Conservation (phyloP, 2,329 filamentous ascomycete genomes). For the Pseudogymnoascus sp. region DNA sequence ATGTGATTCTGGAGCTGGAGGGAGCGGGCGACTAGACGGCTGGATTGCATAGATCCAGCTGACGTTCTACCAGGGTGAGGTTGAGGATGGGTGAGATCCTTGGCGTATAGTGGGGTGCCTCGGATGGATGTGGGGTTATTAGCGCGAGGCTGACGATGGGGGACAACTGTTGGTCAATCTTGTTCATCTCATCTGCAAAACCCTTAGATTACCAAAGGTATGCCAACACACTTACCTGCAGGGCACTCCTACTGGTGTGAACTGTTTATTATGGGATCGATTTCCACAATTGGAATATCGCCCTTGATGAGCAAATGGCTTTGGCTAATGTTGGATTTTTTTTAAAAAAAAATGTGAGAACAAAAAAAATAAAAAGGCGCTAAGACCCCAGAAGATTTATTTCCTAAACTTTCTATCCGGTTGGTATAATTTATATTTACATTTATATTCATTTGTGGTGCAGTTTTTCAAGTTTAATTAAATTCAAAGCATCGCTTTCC, state of each 20-base stretch:
- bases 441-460: no score
- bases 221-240: not conserved
- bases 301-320: not conserved
- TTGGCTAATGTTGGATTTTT: not conserved
- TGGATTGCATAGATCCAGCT: not conserved
- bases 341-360: no score
- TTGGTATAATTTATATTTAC: no score
- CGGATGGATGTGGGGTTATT: not conserved
- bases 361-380: not conserved
- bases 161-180: not conserved
- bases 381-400: no score
- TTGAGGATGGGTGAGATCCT: not conserved
- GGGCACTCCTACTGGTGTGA: not conserved
- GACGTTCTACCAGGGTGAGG: not conserved
- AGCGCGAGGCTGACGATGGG: not conserved
- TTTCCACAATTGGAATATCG: not conserved
- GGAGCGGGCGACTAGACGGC: not conserved
- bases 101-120: not conserved
- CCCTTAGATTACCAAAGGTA: no score
- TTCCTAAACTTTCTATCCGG: no score
- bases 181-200: not conserved
- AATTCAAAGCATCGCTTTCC: not conserved
- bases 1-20: conserved; percentile 6
- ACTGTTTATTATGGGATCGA: not conserved
- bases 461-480: no score